These are phyloP conservation scores for Periconia macrospinosa DNA, from an alignment of 2,329 filamentous ascomycete genomes.

Conservation along the genomic window DNA sequence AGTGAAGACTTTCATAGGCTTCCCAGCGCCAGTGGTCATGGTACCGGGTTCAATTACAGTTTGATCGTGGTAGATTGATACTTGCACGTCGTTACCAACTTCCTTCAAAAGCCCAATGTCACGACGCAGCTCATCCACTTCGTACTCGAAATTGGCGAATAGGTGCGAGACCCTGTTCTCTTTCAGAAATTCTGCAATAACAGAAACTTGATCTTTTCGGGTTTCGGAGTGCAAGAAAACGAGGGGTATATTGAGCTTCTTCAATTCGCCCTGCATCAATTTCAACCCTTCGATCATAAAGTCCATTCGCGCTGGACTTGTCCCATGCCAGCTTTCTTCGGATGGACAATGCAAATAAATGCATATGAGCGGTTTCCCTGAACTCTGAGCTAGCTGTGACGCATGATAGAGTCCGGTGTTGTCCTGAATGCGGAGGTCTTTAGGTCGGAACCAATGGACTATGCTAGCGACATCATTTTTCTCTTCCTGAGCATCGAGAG, in stretches of 20 bases:
- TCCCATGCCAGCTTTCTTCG: constrained; percentile 56
- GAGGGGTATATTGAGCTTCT: constrained; percentile 53
- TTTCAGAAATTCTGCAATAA: constrained; percentile 48
- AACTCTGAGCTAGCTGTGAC: constrained; percentile 49
- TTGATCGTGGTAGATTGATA: constrained; percentile 54
- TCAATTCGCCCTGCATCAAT: constrained; percentile 50
- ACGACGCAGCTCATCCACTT: constrained; percentile 49
- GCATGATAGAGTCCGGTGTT: constrained; percentile 53
- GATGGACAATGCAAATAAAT: constrained; percentile 51
- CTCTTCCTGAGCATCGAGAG: constrained; percentile 44
- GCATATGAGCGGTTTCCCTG: constrained; percentile 47
- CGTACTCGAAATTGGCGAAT: constrained; percentile 53
- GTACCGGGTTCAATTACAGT: constrained; percentile 52
- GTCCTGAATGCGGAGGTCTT: constrained; percentile 54
- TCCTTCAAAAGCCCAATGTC: constrained; percentile 49
- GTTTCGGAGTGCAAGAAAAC: constrained; percentile 48
- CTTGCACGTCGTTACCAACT: constrained; percentile 39
- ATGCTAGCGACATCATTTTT: constrained; percentile 46
- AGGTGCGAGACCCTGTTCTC: constrained; percentile 51
- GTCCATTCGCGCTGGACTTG: constrained; percentile 51
- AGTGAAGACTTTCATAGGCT: constrained; percentile 56
- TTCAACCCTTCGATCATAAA: constrained; percentile 51
- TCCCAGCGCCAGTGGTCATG: constrained; percentile 46
- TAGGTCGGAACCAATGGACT: constrained; percentile 56
- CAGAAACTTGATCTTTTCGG: constrained; percentile 47